A percentile compares a stretch with the other conserved stretches of the same genome.
Conservation (phyloP, 192 early-diverging fungal genomes). For the Phlyctochytrium bullatum region DNA sequence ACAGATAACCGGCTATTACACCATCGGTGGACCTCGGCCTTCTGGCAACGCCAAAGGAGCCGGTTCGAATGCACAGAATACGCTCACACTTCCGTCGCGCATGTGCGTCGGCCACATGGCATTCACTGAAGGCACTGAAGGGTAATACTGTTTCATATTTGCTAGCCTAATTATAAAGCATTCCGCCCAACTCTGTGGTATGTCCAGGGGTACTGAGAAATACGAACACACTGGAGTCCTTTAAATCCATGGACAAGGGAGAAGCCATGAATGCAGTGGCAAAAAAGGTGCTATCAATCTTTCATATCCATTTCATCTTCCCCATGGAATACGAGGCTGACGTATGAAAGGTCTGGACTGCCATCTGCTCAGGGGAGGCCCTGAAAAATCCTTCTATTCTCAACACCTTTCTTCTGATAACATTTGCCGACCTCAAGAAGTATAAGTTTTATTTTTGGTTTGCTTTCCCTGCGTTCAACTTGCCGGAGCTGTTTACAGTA, state of each 20-base stretch:
- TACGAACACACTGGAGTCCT: slow-evolving; percentile 95
- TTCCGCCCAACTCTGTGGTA: slow-evolving; percentile 1
- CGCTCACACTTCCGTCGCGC: slow-evolving; percentile 51
- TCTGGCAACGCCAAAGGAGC: slow-evolving; percentile 34
- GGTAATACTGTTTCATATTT: slow-evolving; percentile 1
- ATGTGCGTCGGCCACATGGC: slow-evolving; percentile 60
- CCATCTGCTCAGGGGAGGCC: slow-evolving; percentile 65
- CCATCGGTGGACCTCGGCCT: slow-evolving; percentile 50
- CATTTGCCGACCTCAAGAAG: slow-evolving; percentile 97
- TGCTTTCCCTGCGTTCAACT: slow-evolving; percentile 82
- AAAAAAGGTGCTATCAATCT: slow-evolving; percentile 55
- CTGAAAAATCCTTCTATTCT: slow-evolving; percentile 63
- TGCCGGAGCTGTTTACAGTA: slow-evolving; percentile 54
- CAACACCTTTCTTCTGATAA: slow-evolving; percentile 71
- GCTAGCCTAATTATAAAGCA: slow-evolving; percentile 3
- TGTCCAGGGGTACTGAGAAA: slow-evolving; percentile 68
- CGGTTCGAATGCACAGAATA: slow-evolving; percentile 13
- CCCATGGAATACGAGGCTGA: slow-evolving; percentile 2
- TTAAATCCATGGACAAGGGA: slow-evolving; percentile 75
- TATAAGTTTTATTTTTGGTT: slow-evolving; percentile 96
- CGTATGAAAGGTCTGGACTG: slow-evolving; percentile 69
- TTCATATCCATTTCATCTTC: slow-evolving; percentile 12
- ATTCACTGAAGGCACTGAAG: slow-evolving; percentile 39
- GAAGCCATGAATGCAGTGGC: slow-evolving; percentile 58
- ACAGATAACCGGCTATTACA: slow-evolving; percentile 64